Conservation (phyloP, 768 basidiomycete species). For the Serendipita sp. region DNA sequence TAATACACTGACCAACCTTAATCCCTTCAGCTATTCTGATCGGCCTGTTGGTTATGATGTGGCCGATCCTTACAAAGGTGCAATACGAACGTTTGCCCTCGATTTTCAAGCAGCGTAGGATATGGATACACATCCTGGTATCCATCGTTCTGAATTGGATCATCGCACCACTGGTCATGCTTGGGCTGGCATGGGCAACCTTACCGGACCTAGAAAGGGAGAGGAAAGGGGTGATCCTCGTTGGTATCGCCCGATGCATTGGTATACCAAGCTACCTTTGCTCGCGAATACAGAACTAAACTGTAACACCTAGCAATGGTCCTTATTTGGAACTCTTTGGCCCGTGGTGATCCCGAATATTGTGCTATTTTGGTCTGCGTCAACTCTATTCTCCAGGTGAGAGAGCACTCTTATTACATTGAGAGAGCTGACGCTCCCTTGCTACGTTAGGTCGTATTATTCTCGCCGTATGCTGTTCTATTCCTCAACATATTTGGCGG, state of each 20-base stretch:
- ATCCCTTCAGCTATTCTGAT: slow-evolving; percentile 47
- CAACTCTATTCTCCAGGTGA: slow-evolving; percentile 53
- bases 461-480: slow-evolving; percentile 54
- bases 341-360: slow-evolving; percentile 48
- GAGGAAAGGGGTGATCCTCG: slow-evolving; percentile 65
- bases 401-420: background rate
- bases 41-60: slow-evolving; percentile 78
- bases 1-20: background rate
- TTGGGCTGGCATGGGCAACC: slow-evolving; percentile 72
- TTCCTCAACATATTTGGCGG: slow-evolving; percentile 59
- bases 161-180: slow-evolving; percentile 65
- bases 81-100: slow-evolving; percentile 54
- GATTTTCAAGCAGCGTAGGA: slow-evolving; percentile 31
- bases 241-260: slow-evolving; percentile 57
- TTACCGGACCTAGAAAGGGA: slow-evolving; percentile 63
- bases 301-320: slow-evolving; percentile 36
- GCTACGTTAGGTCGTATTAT: slow-evolving; percentile 34
- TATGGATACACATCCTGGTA: slow-evolving; percentile 55
- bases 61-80: slow-evolving; percentile 45
- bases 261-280: background rate
- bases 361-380: slow-evolving; percentile 68
- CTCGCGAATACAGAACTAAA: background rate
- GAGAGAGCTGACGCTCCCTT: background rate
- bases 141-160: slow-evolving; percentile 68
- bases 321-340: slow-evolving; percentile 68